Evolutionary conservation across 495 filamentous ascomycete genomes (phyloP).

Genomic region (Aspergillus indologenus): DNA sequence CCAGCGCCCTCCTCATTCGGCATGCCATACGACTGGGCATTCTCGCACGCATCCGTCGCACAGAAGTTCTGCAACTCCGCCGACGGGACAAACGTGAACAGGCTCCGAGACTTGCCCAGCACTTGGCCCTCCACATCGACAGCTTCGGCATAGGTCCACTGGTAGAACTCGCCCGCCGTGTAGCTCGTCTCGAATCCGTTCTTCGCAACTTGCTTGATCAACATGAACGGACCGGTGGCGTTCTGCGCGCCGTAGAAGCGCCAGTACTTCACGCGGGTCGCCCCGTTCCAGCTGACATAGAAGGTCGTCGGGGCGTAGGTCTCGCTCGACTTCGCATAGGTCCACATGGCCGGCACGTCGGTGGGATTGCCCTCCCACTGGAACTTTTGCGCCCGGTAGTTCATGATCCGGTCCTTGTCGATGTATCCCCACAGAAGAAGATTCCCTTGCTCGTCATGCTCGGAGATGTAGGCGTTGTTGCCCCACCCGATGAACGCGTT

Average conservation of each 20-base stretch:
- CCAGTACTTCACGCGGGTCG: constrained; percentile 42
- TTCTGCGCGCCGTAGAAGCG: constrained; percentile 39
- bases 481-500: constrained; percentile 62
- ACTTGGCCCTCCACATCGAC: constrained; percentile 32
- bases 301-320: constrained; percentile 32
- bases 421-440: constrained; percentile 47
- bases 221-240: constrained; percentile 29
- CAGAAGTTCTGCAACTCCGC: constrained; percentile 37
- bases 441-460: constrained; percentile 54
- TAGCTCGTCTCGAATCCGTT: constrained; percentile 43
- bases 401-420: constrained; percentile 37
- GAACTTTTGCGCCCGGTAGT: constrained; percentile 46
- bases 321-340: constrained; percentile 33
- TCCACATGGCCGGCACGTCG: constrained; percentile 43
- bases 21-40: constrained; percentile 34
- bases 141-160: constrained; percentile 38
- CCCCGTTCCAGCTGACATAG: constrained; percentile 51
- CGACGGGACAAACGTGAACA: constrained; percentile 44
- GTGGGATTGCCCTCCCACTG: constrained; percentile 44
- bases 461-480: constrained; percentile 54
- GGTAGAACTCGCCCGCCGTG: constrained; percentile 30
- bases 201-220: constrained; percentile 33
- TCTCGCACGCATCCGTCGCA: constrained; percentile 28
- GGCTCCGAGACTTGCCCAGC: constrained; percentile 32
- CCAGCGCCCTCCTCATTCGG: constrained; percentile 33